A percentile compares a stretch with the other conserved stretches of the same genome.
Conservation (phyloP, 1,284 basidiomycete species). For the Peniophora sp. region DNA sequence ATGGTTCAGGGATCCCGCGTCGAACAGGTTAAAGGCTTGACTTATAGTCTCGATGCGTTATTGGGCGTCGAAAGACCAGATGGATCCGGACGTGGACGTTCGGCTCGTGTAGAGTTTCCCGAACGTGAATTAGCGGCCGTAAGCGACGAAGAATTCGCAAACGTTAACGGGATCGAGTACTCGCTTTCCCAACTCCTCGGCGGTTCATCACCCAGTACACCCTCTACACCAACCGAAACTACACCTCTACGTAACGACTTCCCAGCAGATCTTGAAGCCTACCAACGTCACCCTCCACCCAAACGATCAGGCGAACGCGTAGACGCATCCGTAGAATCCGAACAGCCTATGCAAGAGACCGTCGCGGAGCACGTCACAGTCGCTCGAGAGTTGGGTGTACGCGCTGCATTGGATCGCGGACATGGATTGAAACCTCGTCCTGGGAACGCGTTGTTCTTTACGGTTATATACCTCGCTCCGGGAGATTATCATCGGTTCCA, state of each 20-base stretch:
- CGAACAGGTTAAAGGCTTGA: slow-evolving; percentile 97
- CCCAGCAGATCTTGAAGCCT: slow-evolving; percentile 18
- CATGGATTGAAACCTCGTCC: slow-evolving; percentile 44
- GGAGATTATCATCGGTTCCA: slow-evolving; percentile 99
- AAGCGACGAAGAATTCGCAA: slow-evolving; percentile 86
- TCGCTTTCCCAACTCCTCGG: slow-evolving; percentile 81
- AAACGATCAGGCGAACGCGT: slow-evolving; percentile 52
- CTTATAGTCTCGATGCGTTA: slow-evolving; percentile 90
- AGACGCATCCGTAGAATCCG: slow-evolving; percentile 57
- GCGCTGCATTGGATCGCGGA: slow-evolving; percentile 34
- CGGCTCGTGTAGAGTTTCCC: slow-evolving; percentile 34
- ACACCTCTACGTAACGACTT: slow-evolving; percentile 17
- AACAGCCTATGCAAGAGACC: slow-evolving; percentile 42
- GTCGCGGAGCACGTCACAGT: slow-evolving; percentile 61
- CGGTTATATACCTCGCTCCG: slow-evolving; percentile 95
- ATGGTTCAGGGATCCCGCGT: slow-evolving; percentile 77
- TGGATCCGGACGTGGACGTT: slow-evolving; percentile 21
- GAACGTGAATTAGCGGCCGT: slow-evolving; percentile 48
- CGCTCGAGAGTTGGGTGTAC: slow-evolving; percentile 59
- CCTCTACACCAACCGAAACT: slow-evolving; percentile 17
- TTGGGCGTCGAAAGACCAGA: slow-evolving; percentile 60
- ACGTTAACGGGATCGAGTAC: slow-evolving; percentile 97
- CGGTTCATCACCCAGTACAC: slow-evolving; percentile 26
- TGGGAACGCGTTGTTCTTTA: slow-evolving; percentile 84
- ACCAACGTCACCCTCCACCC: slow-evolving; percentile 24